Percentiles rank a stretch among this genome's conserved stretches.
These are phyloP conservation scores for Podaxis rugospora DNA, from an alignment of 768 basidiomycete genomes.

Conservation along the genomic window DNA sequence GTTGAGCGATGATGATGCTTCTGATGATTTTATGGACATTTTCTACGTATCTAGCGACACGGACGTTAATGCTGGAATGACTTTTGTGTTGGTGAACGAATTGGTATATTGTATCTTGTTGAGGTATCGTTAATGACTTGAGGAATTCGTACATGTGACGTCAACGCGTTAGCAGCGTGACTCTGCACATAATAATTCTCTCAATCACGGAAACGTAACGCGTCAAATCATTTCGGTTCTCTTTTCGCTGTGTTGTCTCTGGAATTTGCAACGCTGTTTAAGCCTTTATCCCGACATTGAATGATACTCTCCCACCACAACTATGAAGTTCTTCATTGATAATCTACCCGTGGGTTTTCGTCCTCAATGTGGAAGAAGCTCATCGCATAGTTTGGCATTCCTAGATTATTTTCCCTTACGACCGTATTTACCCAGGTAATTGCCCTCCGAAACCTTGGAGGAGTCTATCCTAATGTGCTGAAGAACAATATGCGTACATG, in stretches of 20 bases:
- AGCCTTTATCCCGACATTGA: neutral
- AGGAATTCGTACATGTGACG: neutral
- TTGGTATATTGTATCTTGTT: neutral
- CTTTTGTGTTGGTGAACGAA: neutral
- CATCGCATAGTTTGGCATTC: conserved; percentile 9
- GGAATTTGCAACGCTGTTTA: neutral
- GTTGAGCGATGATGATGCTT: neutral
- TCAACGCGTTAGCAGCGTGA: neutral
- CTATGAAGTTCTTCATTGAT: conserved; percentile 82
- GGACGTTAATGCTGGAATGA: neutral
- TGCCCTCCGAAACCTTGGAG: conserved; percentile 7
- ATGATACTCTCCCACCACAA: neutral
- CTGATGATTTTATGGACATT: neutral
- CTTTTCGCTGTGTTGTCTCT: neutral
- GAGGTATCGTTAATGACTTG: neutral
- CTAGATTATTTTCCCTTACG: conserved; percentile 88
- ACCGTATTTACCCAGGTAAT: conserved; percentile 92
- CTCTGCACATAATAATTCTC: neutral
- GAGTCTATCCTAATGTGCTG: conserved; percentile 11
- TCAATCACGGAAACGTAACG: neutral
- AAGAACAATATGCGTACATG: conserved; percentile 99
- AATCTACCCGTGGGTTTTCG: conserved; percentile 60
- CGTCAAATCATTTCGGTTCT: neutral
- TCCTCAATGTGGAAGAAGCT: neutral
- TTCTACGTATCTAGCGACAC: neutral